Percentiles rank a stretch among this genome's conserved stretches.
Evolutionary conservation across 2,329 filamentous ascomycete genomes (phyloP).

Genomic region (Geoglossum cookeanum): DNA sequence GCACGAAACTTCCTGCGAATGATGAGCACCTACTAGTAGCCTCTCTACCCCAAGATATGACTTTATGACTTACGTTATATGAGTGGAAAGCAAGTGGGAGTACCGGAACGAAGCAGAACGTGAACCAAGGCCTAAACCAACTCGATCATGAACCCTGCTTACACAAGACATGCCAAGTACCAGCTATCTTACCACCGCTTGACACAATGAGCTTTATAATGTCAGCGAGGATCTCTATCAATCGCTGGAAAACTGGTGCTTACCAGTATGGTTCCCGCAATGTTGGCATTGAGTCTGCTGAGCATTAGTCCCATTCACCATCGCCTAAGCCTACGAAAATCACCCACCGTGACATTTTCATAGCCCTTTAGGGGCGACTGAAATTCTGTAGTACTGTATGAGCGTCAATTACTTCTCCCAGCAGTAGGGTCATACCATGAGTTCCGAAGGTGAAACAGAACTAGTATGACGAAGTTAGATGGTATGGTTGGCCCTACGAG

Average conservation of each 20-base stretch:
- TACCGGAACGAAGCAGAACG: slow-evolving; percentile 7
- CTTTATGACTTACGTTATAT: slow-evolving; percentile 5
- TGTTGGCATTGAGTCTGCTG: slow-evolving; percentile 5
- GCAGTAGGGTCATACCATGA: not conserved
- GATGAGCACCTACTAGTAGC: not conserved
- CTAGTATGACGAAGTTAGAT: not conserved
- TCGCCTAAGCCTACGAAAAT: not conserved
- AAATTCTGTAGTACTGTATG: slow-evolving; percentile 2
- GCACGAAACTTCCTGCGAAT: slow-evolving; percentile 10
- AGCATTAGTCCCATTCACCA: not conserved
- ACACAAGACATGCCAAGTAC: not conserved
- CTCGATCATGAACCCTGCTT: not conserved
- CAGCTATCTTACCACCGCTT: slow-evolving; percentile 5
- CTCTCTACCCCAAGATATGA: not conserved
- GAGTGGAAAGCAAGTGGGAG: slow-evolving; percentile 4
- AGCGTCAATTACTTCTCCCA: not conserved
- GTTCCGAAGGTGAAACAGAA: slow-evolving; percentile 4
- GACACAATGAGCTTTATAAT: slow-evolving; percentile 6
- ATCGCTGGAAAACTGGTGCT: not conserved
- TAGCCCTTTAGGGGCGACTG: slow-evolving; percentile 5
- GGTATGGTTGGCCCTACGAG: not conserved
- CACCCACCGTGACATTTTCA: slow-evolving; percentile 3
- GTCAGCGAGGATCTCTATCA: not conserved
- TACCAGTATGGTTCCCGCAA: slow-evolving; percentile 4
- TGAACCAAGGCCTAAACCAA: slow-evolving; percentile 6